Conservation (phyloP, 2,329 filamentous ascomycete species). For the Fusarium anthophilum region DNA sequence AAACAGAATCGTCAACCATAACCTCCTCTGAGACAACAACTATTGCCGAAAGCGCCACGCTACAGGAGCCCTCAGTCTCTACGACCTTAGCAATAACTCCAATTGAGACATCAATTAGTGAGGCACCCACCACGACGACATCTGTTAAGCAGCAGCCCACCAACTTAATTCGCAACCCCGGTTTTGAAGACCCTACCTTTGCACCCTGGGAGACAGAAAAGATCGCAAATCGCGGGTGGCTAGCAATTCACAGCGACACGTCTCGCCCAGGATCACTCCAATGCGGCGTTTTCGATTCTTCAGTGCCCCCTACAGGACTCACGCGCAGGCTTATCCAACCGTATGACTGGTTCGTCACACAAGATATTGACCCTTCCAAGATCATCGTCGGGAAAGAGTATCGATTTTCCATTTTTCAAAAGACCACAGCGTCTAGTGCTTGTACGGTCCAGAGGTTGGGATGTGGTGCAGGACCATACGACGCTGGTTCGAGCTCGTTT, state of each 20-base stretch:
- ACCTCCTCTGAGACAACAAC: neutral
- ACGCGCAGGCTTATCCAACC: neutral
- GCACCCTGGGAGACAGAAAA: neutral
- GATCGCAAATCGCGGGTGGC: neutral
- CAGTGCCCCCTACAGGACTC: neutral
- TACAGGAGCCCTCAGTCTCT: neutral
- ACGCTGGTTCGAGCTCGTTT: neutral
- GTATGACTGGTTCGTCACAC: fast-evolving
- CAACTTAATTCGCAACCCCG: neutral
- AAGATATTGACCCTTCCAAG: neutral
- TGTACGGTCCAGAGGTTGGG: fast-evolving
- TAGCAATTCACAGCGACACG: neutral
- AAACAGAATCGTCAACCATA: neutral
- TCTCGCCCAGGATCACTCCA: neutral
- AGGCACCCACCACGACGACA: neutral
- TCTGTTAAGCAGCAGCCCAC: neutral
- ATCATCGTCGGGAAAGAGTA: neutral
- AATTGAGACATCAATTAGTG: fast-evolving
- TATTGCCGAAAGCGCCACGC: neutral
- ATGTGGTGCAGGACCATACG: neutral
- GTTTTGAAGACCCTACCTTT: neutral
- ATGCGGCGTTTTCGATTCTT: neutral
- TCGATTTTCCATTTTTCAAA: neutral
- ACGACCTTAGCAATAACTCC: neutral
- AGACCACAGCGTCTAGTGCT: neutral